Conservation (phyloP, 2,329 filamentous ascomycete genomes). For the Lasiodiplodia hormozganensis region DNA sequence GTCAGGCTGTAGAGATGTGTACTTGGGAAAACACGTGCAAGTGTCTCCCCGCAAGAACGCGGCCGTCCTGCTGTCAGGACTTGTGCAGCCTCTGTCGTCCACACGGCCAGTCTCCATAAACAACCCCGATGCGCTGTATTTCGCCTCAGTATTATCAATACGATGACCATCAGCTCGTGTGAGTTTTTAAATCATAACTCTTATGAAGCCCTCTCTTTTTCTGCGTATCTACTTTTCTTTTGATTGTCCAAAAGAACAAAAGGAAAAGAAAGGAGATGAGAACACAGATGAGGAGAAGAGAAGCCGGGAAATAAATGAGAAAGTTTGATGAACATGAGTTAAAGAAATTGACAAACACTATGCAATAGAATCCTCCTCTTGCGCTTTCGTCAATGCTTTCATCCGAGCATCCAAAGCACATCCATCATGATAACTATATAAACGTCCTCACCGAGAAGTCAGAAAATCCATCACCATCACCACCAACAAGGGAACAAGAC, state of each 20-base stretch:
- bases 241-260: constrained; percentile 7
- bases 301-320: background rate
- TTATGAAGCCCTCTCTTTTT: constrained; percentile 4
- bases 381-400: background rate
- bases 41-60: too few species aligned
- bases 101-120: too few species aligned
- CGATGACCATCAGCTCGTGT: background rate
- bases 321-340: background rate
- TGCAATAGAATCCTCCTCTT: background rate
- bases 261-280: constrained; percentile 7
- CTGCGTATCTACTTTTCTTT: constrained; percentile 7
- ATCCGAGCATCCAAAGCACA: constrained; percentile 3
- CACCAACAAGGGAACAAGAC: background rate
- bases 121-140: too few species aligned
- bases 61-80: too few species aligned
- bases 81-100: too few species aligned
- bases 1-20: too few species aligned
- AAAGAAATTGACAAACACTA: background rate
- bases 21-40: too few species aligned
- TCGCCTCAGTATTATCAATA: background rate
- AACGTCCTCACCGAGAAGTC: background rate
- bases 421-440: background rate
- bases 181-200: background rate
- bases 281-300: background rate
- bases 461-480: background rate